Percentiles rank a stretch among this genome's conserved stretches.
These are phyloP conservation scores for Alisma plantagoaquatica DNA, from an alignment of 106 monocot genomes.

Conservation along the genomic window DNA sequence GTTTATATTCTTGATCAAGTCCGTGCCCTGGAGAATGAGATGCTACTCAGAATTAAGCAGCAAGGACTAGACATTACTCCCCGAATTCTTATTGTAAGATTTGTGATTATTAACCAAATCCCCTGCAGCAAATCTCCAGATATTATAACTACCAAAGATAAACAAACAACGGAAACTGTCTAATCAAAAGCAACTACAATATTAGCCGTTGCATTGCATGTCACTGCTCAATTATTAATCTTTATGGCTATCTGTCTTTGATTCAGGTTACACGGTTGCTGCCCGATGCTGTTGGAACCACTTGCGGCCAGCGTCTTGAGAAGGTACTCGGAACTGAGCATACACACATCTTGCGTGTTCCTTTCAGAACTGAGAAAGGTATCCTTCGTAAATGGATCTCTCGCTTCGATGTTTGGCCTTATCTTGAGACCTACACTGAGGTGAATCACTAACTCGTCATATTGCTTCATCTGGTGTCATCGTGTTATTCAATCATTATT, in stretches of 20 bases:
- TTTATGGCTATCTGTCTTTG: no score
- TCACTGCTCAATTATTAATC: no score
- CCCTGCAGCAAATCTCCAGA: no score
- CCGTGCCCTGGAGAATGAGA: constrained; percentile 29
- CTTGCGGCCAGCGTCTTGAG: constrained; percentile 69
- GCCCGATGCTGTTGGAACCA: constrained; percentile 78
- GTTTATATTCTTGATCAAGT: constrained; percentile 37
- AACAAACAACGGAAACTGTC: no score
- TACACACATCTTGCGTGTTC: constrained; percentile 63
- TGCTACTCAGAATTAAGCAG: constrained; percentile 28
- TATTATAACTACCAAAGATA: no score
- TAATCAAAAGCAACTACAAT: no score
- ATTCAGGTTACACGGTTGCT: constrained; percentile 75
- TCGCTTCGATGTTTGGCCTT: constrained; percentile 90
- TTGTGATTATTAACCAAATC: no score
- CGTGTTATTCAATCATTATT: background rate
- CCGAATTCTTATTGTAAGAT: constrained; percentile 25
- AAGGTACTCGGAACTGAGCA: constrained; percentile 68
- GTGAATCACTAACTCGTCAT: constrained; percentile 19
- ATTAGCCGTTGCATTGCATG: no score
- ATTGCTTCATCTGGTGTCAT: no score
- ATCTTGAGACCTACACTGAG: constrained; percentile 83
- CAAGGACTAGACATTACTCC: constrained; percentile 30
- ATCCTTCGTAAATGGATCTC: constrained; percentile 93
- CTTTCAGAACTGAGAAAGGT: constrained; percentile 72